Base-by-base conservation (phyloP, 805 yeast species). In the Peterozyma toletana region DNA sequence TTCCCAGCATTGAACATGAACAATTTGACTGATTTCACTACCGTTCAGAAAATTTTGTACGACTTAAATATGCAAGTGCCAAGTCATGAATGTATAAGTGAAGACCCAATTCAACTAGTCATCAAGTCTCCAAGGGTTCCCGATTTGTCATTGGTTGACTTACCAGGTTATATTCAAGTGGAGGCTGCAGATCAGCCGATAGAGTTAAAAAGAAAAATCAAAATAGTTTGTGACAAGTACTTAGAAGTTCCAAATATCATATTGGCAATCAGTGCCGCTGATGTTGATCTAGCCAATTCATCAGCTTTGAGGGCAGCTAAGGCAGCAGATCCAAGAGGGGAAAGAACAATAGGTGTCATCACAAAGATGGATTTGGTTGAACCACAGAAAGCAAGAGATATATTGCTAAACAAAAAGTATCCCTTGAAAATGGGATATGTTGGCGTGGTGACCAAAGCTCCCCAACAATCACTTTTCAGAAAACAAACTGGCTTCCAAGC, bases 391-490 rank as follows among this genome's bases (percentile, higher is more conserved):
- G 99, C 96, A 0, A 74, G 77, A 40, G 70, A 67, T 7, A 76
- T 86, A 16, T 67, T 93, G 48, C 72, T 75, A 29, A 91, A 91
- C 62, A 79, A 74, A 50, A 86, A 82, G 55, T 95, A 95, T 56
- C 98, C 99, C 0, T 68, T 93, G 48, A 80, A 76, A 54, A 86
- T 93, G 96, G 99, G 99, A 0, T 93, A 93, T 59, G 98, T 93
- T 16, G 99, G 99, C 45, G 98, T 95, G n/a, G 83, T 95, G 15
- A 86, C 97, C 2, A 85, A 79, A 51, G 75, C 86, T 0, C 96
- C 93, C 6, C 66, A 56, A 15, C 56, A 59, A 11, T 63, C 75
- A 0, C 56, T 84, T 11, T 81, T 81, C 61, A 60, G 75, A 45
- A 68, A 83, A 48, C 67, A 67, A 45, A 61, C 77, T 2, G 78